Conservation (phyloP, 73 alveolate species). For the Stentor roeselii region DNA sequence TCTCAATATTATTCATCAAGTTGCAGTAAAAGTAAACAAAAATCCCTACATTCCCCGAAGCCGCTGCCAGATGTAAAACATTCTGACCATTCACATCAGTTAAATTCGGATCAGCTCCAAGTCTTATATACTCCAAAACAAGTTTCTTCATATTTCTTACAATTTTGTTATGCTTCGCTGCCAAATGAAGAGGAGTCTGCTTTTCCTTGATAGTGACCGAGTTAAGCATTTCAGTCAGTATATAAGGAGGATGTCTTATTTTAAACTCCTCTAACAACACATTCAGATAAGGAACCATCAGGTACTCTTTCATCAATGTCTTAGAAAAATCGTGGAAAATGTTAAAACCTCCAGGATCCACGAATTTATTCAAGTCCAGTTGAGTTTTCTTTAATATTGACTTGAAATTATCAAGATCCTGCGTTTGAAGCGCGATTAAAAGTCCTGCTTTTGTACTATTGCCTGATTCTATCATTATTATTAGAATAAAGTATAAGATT, state of each 20-base stretch:
- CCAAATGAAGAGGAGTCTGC: slow-evolving; percentile 36
- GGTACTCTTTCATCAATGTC: neutral
- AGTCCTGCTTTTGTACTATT: neutral
- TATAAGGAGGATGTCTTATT: neutral
- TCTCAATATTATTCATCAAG: too few relatives aligned
- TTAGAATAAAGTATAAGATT: too few relatives aligned
- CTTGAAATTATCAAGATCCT: neutral
- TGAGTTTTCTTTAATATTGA: neutral
- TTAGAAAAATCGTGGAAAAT: slow-evolving; percentile 2
- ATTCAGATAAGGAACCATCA: neutral
- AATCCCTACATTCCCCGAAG: neutral
- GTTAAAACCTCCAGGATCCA: neutral
- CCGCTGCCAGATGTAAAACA: slow-evolving; percentile 27
- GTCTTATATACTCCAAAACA: slow-evolving; percentile 1
- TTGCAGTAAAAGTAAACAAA: neutral
- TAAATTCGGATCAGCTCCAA: slow-evolving; percentile 27
- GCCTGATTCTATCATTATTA: neutral
- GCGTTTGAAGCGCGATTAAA: neutral
- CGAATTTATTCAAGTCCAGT: neutral
- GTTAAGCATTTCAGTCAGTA: neutral
- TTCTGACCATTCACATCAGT: slow-evolving; percentile 32
- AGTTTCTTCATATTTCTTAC: neutral
- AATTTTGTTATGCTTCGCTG: slow-evolving; percentile 20
- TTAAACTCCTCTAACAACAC: neutral
- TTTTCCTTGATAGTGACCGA: neutral